Evolutionary conservation across 768 basidiomycete species (phyloP), one percentile per base, ranked within the genome.

Genomic region (Mycena venus): DNA sequence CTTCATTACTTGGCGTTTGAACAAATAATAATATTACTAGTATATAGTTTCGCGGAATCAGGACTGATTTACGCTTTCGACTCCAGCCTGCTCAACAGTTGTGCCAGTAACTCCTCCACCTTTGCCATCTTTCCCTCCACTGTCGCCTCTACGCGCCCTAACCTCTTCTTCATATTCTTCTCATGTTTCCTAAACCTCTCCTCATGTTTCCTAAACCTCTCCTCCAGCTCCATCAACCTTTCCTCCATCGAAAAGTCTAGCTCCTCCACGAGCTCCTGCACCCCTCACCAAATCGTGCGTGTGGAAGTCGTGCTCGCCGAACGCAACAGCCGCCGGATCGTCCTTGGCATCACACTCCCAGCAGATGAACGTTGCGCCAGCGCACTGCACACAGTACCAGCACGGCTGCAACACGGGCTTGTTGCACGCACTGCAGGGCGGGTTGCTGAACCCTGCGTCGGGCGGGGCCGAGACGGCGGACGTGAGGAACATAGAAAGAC

Each of bases 21-120:
- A n/a, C n/a, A n/a, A n/a, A n/a, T n/a, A n/a, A n/a, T n/a, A n/a
- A n/a, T n/a, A n/a, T n/a, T n/a, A n/a, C n/a, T n/a, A n/a, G n/a
- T n/a, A n/a, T n/a, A n/a, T n/a, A n/a, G n/a, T n/a, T n/a, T n/a
- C n/a, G n/a, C n/a, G n/a, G n/a, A n/a, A n/a, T n/a, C n/a, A n/a
- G n/a, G n/a, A n/a, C n/a, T n/a, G n/a, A n/a, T n/a, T n/a, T n/a
- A n/a, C n/a, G n/a, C n/a, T n/a, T n/a, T n/a, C n/a, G n/a, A n/a
- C n/a, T 36, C 64, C n/a, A 68, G 19, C 34, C 55, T 74, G 25
- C n/a, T 12, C 66, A 68, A 21, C 2, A 67, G 19, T 25, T 63
- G 83, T 47, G 91, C 88, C 70, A 94, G 84, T 92, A 94, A 92
- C 73, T 93, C 91, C 40, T 86, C 82, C 64, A 94, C 90, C 12